Base-by-base conservation (phyloP, 192 early-diverging fungal genomes). In the Haplosporangium gracile region DNA sequence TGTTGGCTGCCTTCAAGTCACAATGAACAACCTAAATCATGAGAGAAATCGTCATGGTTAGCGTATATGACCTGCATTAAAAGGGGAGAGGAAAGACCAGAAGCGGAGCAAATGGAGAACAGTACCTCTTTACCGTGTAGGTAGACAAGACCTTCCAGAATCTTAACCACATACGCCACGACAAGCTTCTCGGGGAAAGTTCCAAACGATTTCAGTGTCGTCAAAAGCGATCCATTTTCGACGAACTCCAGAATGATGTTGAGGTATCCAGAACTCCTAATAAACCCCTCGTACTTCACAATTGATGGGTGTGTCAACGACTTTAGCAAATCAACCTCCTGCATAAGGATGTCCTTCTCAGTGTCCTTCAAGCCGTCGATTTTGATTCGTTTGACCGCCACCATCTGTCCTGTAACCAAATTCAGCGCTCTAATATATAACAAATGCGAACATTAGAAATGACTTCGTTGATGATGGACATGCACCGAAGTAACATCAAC, bases 1-100 rank as follows among this genome's bases (percentile, higher is more conserved):
- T 96, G 88, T 99, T 99, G 68, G 97, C 97, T 4, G 96, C 97
- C 88, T 99, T 99, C 34, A 99, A 85, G 85, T 99, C 98, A 75
- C 97, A 94, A 88, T 99, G 98, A n/a, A 96, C 95, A 11, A 96
- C 95, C 88, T 91, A 75, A 18, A 22, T 5, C 0, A 47, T 26
- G 36, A 32, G 18, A 43, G n/a, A 22, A 36, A 34, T 5, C 36
- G 68, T 18, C 18, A 71, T 24, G 3, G 65, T 47, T 1, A 38
- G 18, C 69, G 51, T 18, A 36, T 15, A 22, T 20, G 32, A 42
- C 32, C 71, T 15, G 15, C n/a, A 69, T 42, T 22, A 5, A 5
- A 51, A 5, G 20, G 51, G 26, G 11, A 26, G 4, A 10, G 29
- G 11, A 10, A 26, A 32, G 29, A 29, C 11, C 13, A 8, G 11